A percentile compares a stretch with the other conserved stretches of the same genome.
phyloP scores from a whole-genome alignment of 2,329 filamentous ascomycete genomes.

The Didymella exigua region DNA sequence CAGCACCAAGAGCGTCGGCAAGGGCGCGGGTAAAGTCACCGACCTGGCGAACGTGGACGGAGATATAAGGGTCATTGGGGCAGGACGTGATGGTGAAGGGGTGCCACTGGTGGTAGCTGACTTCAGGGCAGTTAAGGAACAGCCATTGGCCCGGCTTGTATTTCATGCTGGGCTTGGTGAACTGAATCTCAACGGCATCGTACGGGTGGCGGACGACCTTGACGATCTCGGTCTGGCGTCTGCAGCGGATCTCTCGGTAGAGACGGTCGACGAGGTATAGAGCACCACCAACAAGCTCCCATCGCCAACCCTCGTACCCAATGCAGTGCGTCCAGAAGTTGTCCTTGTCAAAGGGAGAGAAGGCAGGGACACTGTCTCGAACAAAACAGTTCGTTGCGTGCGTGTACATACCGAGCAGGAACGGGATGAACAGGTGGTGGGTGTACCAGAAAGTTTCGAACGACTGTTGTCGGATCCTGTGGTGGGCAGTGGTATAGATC shows the following conservation, averaged over 20 bases:
- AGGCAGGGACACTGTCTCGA: conserved; percentile 72
- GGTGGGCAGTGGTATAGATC: conserved; percentile 95
- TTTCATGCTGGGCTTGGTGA: conserved; percentile 92
- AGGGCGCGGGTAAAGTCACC: conserved; percentile 94
- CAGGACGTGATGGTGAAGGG: conserved; percentile 99
- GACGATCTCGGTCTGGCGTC: conserved; percentile 85
- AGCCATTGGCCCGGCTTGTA: conserved; percentile 99
- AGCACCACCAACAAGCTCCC: conserved; percentile 86
- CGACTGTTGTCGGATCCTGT: conserved; percentile 92
- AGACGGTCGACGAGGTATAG: conserved; percentile 87
- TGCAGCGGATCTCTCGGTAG: conserved; percentile 85
- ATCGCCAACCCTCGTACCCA: conserved; percentile 95
- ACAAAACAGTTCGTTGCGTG: conserved; percentile 97
- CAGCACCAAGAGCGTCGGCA: conserved; percentile 94
- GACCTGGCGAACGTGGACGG: conserved; percentile 92
- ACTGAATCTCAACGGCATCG: conserved; percentile 96
- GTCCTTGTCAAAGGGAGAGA: conserved; percentile 83
- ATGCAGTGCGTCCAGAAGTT: conserved; percentile 91
- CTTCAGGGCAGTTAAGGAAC: conserved; percentile 88
- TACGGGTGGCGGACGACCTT: conserved; percentile 96
- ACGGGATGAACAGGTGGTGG: conserved; percentile 97
- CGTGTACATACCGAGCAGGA: conserved; percentile 90
- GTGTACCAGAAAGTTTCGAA: conserved; percentile 99
- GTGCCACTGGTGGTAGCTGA: conserved; percentile 94
- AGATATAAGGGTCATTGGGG: conserved; percentile 93